These are phyloP conservation scores for Artemisia argyi DNA, from an alignment of 129 eudicot genomes.

Conservation along the genomic window DNA sequence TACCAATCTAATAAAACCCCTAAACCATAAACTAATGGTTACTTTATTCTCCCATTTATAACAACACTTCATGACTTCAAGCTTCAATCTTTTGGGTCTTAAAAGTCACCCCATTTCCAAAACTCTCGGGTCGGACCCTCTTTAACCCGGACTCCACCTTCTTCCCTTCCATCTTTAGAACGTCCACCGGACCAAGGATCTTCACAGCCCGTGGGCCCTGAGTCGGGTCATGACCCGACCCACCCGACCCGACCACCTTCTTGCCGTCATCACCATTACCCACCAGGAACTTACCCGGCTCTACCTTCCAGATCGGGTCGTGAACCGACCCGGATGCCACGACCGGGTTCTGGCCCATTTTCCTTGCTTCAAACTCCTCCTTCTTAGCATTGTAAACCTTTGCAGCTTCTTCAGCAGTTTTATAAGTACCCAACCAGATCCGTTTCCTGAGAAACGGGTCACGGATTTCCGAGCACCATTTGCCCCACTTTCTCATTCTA, in stretches of 20 bases:
- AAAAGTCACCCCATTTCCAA: background rate
- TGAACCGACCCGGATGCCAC: background rate
- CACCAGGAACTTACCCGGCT: background rate
- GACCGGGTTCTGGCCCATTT: background rate
- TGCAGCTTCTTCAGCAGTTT: conserved; percentile 19
- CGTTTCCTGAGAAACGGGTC: conserved; percentile 40
- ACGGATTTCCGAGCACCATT: conserved; percentile 42
- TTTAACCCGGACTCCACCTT: background rate
- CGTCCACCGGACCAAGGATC: conserved; percentile 20
- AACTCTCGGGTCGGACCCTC: background rate
- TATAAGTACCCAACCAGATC: conserved; percentile 47
- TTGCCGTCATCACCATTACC: too few relatives aligned
- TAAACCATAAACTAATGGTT: background rate
- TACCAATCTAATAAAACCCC: background rate
- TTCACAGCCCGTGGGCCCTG: background rate
- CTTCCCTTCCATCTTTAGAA: conserved; percentile 25
- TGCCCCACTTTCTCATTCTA: conserved; percentile 42
- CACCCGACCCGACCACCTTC: background rate
- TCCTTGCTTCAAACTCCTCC: background rate
- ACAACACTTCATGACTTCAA: background rate
- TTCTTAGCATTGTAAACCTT: conserved; percentile 4
- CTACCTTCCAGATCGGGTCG: too few relatives aligned
- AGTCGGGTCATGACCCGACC: background rate
- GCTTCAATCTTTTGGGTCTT: conserved; percentile 4
- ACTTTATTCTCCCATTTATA: background rate